These are phyloP conservation scores for Mortierella sp. DNA, from an alignment of 371 early-diverging fungal species.

Conservation along the genomic window DNA sequence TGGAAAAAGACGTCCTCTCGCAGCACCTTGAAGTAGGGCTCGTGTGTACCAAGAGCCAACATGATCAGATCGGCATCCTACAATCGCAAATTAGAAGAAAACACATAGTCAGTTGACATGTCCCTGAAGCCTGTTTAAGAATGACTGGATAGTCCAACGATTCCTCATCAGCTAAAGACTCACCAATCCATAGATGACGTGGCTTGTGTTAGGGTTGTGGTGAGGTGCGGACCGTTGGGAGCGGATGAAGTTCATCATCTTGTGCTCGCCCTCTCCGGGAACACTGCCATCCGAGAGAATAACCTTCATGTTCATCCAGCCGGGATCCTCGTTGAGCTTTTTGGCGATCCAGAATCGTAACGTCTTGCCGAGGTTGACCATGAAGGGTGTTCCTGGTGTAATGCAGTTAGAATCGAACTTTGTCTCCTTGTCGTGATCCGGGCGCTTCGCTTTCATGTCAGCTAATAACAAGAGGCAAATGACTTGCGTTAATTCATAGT, in stretches of 20 bases:
- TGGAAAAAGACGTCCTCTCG: conserved; percentile 96
- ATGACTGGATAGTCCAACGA: neutral
- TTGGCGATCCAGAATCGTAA: conserved; percentile 93
- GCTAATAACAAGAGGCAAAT: conserved; percentile 1
- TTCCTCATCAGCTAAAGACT: neutral
- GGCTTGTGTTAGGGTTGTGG: conserved; percentile 91
- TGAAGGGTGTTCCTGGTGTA: conserved; percentile 99
- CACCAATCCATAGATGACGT: conserved; percentile 96
- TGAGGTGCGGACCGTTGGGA: conserved; percentile 82
- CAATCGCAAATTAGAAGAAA: neutral
- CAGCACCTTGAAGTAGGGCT: conserved; percentile 96
- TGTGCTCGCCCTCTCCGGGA: conserved; percentile 97
- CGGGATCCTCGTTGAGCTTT: conserved; percentile 88
- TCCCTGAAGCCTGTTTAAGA: neutral
- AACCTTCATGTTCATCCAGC: conserved; percentile 93
- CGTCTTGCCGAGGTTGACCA: conserved; percentile 91
- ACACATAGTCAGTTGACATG: neutral
- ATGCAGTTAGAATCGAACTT: conserved; percentile 99
- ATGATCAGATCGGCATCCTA: conserved; percentile 99
- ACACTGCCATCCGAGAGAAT: conserved; percentile 97
- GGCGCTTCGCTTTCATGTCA: conserved; percentile 63
- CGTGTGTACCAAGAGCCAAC: conserved; percentile 98
- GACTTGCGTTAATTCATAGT: neutral
- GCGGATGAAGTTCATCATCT: conserved; percentile 99
- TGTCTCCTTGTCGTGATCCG: conserved; percentile 69